phyloP scores from a whole-genome alignment of 1,139 yeast species.

The Hanseniaspora uvarum region DNA sequence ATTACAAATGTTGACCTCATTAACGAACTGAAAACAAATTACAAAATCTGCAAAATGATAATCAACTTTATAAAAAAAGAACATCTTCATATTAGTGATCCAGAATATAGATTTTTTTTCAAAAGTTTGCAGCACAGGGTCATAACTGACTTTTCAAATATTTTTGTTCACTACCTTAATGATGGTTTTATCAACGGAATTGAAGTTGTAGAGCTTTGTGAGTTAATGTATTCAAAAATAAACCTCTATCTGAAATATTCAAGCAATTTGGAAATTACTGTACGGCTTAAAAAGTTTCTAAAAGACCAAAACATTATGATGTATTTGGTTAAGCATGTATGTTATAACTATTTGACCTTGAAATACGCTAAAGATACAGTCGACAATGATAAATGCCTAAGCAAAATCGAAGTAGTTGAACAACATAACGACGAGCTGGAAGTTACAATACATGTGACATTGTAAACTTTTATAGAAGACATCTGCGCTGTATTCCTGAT shows the following conservation, averaged over 20 bases:
- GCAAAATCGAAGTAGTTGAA: not conserved
- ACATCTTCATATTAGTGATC: not conserved
- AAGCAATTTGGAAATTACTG: not conserved
- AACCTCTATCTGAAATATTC: not conserved
- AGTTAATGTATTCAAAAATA: not conserved
- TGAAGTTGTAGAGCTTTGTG: not conserved
- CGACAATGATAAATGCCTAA: not conserved
- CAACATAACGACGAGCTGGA: not conserved
- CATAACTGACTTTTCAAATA: not conserved
- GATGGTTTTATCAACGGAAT: not conserved
- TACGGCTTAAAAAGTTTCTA: not conserved
- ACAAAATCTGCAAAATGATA: not conserved
- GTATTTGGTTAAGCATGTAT: slow-evolving; percentile 8
- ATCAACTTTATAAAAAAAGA: not conserved
- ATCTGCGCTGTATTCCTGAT: no score
- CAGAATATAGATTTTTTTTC: not conserved
- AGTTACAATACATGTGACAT: not conserved
- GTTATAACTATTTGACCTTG: slow-evolving; percentile 3
- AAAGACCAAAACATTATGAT: not conserved
- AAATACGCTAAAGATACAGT: not conserved
- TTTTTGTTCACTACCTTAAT: not conserved
- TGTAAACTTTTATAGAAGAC: no score
- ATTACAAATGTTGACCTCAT: not conserved
- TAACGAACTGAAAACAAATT: not conserved
- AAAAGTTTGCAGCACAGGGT: not conserved